Evolutionary conservation across 371 early-diverging fungal genomes (phyloP).

Genomic region (Mortierella sp.): DNA sequence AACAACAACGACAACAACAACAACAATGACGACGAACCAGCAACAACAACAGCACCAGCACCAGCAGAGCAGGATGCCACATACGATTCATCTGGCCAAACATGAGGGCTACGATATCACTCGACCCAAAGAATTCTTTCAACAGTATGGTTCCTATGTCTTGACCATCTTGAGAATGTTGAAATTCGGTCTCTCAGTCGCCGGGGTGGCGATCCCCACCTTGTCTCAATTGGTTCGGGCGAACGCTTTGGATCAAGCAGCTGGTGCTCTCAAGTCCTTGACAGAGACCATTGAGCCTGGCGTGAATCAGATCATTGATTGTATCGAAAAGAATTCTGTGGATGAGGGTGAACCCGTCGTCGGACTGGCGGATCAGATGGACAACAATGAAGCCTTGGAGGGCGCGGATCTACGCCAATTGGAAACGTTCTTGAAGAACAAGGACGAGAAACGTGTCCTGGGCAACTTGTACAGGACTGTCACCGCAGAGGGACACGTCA

Average conservation of each 20-base stretch:
- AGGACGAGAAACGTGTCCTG: neutral
- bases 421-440: conserved; percentile 9
- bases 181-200: conserved; percentile 12
- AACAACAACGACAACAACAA: too few relatives aligned
- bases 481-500: conserved; percentile 4
- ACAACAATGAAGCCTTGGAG: conserved; percentile 6
- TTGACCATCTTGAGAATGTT: conserved; percentile 11
- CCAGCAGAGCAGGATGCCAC: conserved; percentile 8
- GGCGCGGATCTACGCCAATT: conserved; percentile 17
- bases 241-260: neutral
- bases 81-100: conserved; percentile 17
- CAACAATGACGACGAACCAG: too few relatives aligned
- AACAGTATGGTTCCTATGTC: conserved; percentile 12
- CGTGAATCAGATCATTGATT: neutral
- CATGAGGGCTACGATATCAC: conserved; percentile 20
- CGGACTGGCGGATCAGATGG: neutral
- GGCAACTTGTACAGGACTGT: conserved; percentile 22
- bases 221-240: neutral
- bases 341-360: neutral
- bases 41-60: too few relatives aligned
- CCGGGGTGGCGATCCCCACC: conserved; percentile 8
- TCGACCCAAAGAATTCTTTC: conserved; percentile 9
- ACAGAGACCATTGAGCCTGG: neutral
- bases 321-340: too few relatives aligned
- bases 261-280: neutral